Base-by-base conservation (phyloP, 1,139 yeast species). In the Yamadazyma trypodendri region DNA sequence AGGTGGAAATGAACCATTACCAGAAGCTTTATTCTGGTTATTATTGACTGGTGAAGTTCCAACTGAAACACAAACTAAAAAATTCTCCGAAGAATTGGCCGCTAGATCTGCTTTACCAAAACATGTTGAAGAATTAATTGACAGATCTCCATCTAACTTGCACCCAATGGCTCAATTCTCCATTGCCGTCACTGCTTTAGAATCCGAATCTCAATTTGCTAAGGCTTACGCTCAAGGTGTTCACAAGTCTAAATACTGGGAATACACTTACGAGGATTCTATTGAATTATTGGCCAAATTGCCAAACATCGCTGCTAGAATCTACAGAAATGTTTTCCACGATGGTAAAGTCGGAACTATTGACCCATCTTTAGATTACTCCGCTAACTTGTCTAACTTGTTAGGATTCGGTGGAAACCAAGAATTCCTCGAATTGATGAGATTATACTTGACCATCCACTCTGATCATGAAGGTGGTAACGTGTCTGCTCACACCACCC, bases 381-480 rank as follows among this genome's bases (percentile, higher is more conserved):
- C 95, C 68, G 87, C 87, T 60, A 90, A 90, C 77, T 81, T 88
- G 65, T 87, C 97, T 51, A 68, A 73, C 58, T 68, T 86, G 68
- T 75, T 89, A 59, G 97, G 97, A 58, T 84, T 72, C 68, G 90
- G 88, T 60, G 74, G 75, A 51, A 81, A 85, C 74, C 60, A 66
- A 53, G 94, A 87, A 66, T 90, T 90, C 63, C 79, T 85, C 45
- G 95, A 89, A 69, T 79, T 90, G 59, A 82, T 89, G 81, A 82
- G 97, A 75, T 77, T 90, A 60, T 90, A 90, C 77, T 77, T 88
- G 61, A 87, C 96, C 51, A 84, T 90, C 59, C 97, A 90, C 75
- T 89, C 95, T 40, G 97, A 90, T 68, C 97, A 90, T 72, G 97
- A 90, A 75, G 97, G 97, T 73, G 97, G 97, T 69, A 90, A 90